Evolutionary conservation across 495 filamentous ascomycete species (phyloP).

Genomic region (Amphirosellinia nigrospora): DNA sequence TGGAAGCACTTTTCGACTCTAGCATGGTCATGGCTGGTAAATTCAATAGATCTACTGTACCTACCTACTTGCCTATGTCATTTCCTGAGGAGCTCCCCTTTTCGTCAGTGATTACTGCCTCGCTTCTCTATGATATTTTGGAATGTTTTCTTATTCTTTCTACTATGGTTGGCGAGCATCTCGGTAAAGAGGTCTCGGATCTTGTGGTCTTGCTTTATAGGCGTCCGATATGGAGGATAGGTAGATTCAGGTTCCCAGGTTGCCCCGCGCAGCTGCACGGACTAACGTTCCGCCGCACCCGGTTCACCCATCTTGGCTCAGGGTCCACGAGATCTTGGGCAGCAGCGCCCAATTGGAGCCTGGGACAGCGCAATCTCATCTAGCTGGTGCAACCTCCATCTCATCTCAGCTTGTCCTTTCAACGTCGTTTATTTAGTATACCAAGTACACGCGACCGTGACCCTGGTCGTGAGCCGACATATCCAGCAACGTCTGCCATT

Average conservation of each 20-base stretch:
- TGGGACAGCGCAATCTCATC: constrained; percentile 27
- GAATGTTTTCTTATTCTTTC: neutral
- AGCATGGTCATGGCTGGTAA: constrained; percentile 1
- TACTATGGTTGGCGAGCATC: neutral
- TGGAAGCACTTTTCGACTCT: neutral
- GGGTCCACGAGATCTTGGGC: constrained; percentile 24
- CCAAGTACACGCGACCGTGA: constrained; percentile 16
- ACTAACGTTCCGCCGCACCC: constrained; percentile 19
- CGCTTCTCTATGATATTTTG: neutral
- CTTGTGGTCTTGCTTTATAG: neutral
- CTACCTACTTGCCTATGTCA: neutral
- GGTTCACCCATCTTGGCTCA: constrained; percentile 5
- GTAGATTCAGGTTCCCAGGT: neutral
- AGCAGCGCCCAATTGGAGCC: constrained; percentile 29
- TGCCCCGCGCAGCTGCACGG: constrained; percentile 12
- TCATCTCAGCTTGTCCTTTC: constrained; percentile 34
- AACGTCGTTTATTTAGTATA: constrained; percentile 24
- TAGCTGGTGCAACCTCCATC: constrained; percentile 42
- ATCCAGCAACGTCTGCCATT: neutral
- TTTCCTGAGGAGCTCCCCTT: neutral
- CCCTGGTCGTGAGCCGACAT: constrained; percentile 1
- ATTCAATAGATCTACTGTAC: constrained; percentile 3
- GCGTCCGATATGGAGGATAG: neutral
- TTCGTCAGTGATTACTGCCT: constrained; percentile 1
- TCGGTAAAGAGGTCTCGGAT: neutral